A percentile compares a stretch with the other conserved stretches of the same genome.
Evolutionary conservation across 73 alveolate genomes (phyloP).

Genomic region (Tetrahymena borealis): DNA sequence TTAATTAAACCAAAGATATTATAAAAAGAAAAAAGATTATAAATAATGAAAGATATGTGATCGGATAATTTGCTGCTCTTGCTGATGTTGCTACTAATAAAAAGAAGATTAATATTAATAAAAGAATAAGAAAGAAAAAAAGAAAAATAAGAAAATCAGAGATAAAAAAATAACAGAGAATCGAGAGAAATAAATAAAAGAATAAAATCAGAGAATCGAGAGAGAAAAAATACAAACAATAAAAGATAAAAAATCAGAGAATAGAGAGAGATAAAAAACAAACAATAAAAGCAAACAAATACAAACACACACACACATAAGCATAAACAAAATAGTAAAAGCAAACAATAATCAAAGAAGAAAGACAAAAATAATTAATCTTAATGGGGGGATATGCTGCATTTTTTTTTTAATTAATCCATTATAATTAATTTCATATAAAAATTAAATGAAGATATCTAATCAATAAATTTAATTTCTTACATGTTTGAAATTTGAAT

Average conservation of each 20-base stretch:
- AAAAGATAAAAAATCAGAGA: background rate
- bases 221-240: background rate
- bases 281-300: background rate
- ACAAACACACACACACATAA: background rate
- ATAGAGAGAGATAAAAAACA: background rate
- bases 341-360: background rate
- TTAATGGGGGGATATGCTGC: too few species aligned
- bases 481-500: too few species aligned
- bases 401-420: too few species aligned
- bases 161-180: too few species aligned
- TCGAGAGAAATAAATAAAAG: background rate
- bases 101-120: background rate
- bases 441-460: too few species aligned
- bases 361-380: background rate
- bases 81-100: background rate
- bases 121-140: background rate
- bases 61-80: background rate
- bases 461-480: too few species aligned
- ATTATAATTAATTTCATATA: too few species aligned
- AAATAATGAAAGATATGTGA: background rate
- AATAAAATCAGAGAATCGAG: background rate
- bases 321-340: too few species aligned
- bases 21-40: background rate
- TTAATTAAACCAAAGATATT: background rate
- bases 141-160: background rate